Conservation (phyloP, 2,329 filamentous ascomycete species). For the Mariannaea sp. region DNA sequence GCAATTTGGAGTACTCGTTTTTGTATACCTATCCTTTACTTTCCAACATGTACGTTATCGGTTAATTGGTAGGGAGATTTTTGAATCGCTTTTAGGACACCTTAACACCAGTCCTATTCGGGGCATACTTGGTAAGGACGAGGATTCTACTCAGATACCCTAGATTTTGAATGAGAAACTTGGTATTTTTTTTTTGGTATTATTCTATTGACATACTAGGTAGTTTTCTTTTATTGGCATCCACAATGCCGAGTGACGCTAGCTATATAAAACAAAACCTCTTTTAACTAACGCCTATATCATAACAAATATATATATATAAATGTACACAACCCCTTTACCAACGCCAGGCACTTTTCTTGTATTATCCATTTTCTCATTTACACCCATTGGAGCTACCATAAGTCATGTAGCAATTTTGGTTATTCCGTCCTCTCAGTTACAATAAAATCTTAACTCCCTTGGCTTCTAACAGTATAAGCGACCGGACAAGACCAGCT, state of each 20-base stretch:
- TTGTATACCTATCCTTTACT: conserved; percentile 22
- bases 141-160: conserved; percentile 26
- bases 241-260: neutral
- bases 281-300: no score
- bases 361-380: conserved; percentile 1
- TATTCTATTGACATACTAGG: neutral
- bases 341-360: neutral
- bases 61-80: neutral
- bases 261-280: neutral
- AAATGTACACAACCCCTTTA: no score
- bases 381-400: neutral
- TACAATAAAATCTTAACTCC: conserved; percentile 27
- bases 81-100: conserved; percentile 5
- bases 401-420: conserved; percentile 1
- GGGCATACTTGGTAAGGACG: conserved; percentile 17
- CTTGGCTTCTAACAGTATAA: conserved; percentile 13
- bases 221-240: no score
- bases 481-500: conserved; percentile 25
- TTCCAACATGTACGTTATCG: conserved; percentile 17
- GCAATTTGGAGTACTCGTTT: conserved; percentile 16
- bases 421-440: conserved; percentile 14
- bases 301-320: neutral
- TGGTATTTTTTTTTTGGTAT: conserved; percentile 1
- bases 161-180: conserved; percentile 25
- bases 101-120: neutral